A percentile compares a stretch with the other conserved stretches of the same genome.
Evolutionary conservation across 768 basidiomycete species (phyloP).

Genomic region (Panaeolus papilionaceus): DNA sequence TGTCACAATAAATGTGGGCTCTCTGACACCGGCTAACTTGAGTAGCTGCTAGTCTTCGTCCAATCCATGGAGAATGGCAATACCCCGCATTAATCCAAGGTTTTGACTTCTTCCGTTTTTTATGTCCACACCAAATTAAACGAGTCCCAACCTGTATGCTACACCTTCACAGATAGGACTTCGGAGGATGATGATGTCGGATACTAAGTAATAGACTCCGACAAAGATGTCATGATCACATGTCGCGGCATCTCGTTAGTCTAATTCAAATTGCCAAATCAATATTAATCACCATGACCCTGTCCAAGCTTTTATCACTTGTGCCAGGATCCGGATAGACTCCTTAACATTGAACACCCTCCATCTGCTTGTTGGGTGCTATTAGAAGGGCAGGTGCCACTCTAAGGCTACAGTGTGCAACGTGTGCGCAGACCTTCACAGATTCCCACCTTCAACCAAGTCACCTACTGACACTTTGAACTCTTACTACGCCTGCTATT

Average conservation of each 20-base stretch:
- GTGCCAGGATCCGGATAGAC: constrained; percentile 6
- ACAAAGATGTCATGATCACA: background rate
- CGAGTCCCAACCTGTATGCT: too few species aligned
- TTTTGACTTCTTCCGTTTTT: too few species aligned
- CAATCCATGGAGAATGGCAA: too few species aligned
- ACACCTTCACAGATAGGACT: too few species aligned
- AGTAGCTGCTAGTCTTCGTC: too few species aligned
- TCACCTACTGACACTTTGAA: background rate
- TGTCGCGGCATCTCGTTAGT: background rate
- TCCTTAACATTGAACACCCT: background rate
- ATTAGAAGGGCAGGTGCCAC: background rate
- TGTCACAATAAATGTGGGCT: too few species aligned
- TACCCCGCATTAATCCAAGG: too few species aligned
- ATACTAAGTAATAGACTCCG: too few species aligned
- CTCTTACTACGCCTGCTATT: background rate
- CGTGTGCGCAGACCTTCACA: background rate
- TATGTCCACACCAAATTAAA: too few species aligned
- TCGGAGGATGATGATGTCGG: too few species aligned
- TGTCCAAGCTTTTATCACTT: constrained; percentile 2
- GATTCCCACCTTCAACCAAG: background rate
- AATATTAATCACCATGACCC: background rate
- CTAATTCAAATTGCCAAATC: background rate
- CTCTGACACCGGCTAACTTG: too few species aligned
- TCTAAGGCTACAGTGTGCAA: background rate
- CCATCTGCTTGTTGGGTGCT: background rate